phyloP scores from a whole-genome alignment of 768 basidiomycete genomes.

The Inosperma sp. region DNA sequence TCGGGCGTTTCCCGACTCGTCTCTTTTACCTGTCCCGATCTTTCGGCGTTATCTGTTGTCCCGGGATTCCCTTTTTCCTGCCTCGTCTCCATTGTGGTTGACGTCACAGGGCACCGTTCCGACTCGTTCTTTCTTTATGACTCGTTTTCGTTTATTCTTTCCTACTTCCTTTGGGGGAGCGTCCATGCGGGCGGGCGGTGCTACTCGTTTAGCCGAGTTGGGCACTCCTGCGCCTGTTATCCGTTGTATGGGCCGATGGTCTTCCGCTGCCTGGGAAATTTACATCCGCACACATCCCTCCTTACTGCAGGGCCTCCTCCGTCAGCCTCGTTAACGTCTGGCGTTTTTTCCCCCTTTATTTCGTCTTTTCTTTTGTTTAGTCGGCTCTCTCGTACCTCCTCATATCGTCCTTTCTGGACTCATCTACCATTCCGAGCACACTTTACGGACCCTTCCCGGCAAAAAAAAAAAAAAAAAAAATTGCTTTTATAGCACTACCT shows the following conservation, averaged over 20 bases:
- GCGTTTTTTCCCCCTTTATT: too few species aligned
- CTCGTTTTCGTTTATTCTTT: neutral
- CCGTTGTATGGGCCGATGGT: slow-evolving; percentile 15
- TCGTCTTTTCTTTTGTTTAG: too few species aligned
- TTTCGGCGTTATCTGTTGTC: neutral
- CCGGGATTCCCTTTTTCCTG: neutral
- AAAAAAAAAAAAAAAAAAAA: too few species aligned
- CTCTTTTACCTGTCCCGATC: neutral
- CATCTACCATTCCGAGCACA: too few species aligned
- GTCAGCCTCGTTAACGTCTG: too few species aligned
- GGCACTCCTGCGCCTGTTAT: slow-evolving; percentile 11
- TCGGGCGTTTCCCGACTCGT: neutral
- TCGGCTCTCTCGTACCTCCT: too few species aligned
- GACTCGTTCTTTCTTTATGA: slow-evolving; percentile 10
- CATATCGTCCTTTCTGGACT: too few species aligned
- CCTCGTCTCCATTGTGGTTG: slow-evolving; percentile 8
- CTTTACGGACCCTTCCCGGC: too few species aligned
- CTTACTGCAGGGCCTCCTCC: neutral
- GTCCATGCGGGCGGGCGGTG: slow-evolving; percentile 15
- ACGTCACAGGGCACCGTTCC: slow-evolving; percentile 7
- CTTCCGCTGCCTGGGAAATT: slow-evolving; percentile 12
- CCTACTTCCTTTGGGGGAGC: slow-evolving; percentile 3
- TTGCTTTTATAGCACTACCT: too few species aligned
- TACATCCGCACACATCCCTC: slow-evolving; percentile 16
- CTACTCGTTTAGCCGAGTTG: slow-evolving; percentile 7